Evolutionary conservation across 768 basidiomycete genomes (phyloP), one percentile per base, ranked within the genome.

Genomic region (Butyriboletus loyo): DNA sequence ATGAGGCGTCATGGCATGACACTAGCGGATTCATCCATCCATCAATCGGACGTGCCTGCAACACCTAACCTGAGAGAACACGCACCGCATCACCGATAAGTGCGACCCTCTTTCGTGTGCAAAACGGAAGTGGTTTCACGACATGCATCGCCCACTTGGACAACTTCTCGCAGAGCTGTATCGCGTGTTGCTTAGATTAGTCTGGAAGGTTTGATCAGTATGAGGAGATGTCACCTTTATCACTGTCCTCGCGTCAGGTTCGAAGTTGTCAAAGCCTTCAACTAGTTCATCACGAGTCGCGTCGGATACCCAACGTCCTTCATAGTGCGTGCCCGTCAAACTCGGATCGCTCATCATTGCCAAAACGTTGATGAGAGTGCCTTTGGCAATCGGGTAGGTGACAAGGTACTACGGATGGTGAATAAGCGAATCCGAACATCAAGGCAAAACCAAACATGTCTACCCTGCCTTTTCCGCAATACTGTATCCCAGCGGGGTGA

Each of bases 51-150:
- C 4, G 27, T 17, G 19, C 11, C 28, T 13, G 7, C 28, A 25
- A 37, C 13, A 21, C 4, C 3, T 3, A 8, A 1, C 2, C 11
- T 24, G 6, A 7, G 42, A 17, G 25, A 21, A 25, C 14, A 53
- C 70, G 36, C 45, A 77, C 77, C 14, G 82, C 74, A 59, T 84
- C 82, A 7, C 81, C 81, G 5, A 77, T 62, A 10, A 85, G 67
- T 5, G 74, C 74, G 0, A 80, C 73, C 5, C 70, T 65, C 10
- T 71, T 72, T 19, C 60, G 64, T 3, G 72, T 71, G 45, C 69
- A 79, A 5, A 68, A 69, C 0, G 73, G 69, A 11, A 82, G 63
- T 7, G 71, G 69, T 15, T 69, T 70, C 28, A 83, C 59, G 27
- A 67, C 65, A 40, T 77, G 74, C 30, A 82, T 57, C 2, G 74